phyloP scores from a whole-genome alignment of 2,329 filamentous ascomycete genomes.

The Periconia macrospinosa region DNA sequence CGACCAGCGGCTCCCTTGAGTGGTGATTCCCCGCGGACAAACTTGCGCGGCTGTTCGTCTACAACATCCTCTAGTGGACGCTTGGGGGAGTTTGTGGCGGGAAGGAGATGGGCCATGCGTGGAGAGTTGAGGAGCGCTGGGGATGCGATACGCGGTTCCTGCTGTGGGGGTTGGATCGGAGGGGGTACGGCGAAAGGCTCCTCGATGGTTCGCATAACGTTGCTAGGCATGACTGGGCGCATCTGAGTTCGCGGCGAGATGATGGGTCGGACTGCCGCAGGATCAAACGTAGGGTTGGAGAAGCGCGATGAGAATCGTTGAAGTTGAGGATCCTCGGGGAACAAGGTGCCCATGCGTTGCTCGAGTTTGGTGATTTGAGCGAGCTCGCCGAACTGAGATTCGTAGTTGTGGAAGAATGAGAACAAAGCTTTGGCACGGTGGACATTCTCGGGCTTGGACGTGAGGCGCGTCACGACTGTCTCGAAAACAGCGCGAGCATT shows the following conservation, averaged over 20 bases:
- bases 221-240: conserved; percentile 47
- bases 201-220: conserved; percentile 32
- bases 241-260: conserved; percentile 81
- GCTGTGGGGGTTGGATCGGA: conserved; percentile 19
- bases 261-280: conserved; percentile 77
- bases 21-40: conserved; percentile 86
- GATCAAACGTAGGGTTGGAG: conserved; percentile 70
- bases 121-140: conserved; percentile 35
- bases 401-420: conserved; percentile 90
- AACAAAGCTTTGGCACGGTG: conserved; percentile 83
- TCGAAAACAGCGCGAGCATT: conserved; percentile 97
- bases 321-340: conserved; percentile 80
- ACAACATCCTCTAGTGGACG: conserved; percentile 63
- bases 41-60: conserved; percentile 77
- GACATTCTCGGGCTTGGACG: conserved; percentile 72
- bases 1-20: conserved; percentile 88
- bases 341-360: conserved; percentile 90
- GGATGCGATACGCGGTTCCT: conserved; percentile 24
- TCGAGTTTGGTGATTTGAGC: conserved; percentile 89
- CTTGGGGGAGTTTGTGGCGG: conserved; percentile 48
- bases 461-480: conserved; percentile 82
- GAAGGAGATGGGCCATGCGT: conserved; percentile 25
- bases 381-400: conserved; percentile 91
- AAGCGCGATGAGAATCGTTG: conserved; percentile 77
- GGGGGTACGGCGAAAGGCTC: conserved; percentile 23